Base-by-base conservation (phyloP, 2,329 filamentous ascomycete species). In the Apiospora rasikravindrae region DNA sequence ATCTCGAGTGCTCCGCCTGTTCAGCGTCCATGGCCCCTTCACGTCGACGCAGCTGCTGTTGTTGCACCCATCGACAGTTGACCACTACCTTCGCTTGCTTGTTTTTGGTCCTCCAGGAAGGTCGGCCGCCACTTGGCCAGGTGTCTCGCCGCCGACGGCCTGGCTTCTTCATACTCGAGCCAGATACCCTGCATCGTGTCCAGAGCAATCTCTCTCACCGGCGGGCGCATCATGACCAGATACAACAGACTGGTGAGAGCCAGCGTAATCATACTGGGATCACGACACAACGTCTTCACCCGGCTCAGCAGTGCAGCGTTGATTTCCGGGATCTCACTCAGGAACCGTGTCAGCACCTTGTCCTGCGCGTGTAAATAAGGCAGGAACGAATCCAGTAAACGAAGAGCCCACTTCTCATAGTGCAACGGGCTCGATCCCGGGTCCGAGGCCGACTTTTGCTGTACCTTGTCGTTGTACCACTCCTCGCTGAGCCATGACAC, bases 401-500 rank as follows among this genome's bases (percentile, higher is more conserved):
- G 92, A 73, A 95, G 83, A 2, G 91, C 90, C 88, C 93, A 97
- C 78, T 90, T 90, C 73, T 94, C 91, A 81, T 98, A 98, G 81
- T 96, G 89, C 45, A 88, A 79, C 3, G 88, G 86, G 10, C 87
- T 86, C 53, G 80, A 67, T 79, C 82, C 45, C 81, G 82, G n/a
- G 79, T 78, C 70, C 81, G 85, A 72, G 74, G 80, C 67, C 79
- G 83, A 81, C 82, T 73, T 76, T 66, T 77, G 74, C 71, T 87
- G 83, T 44, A 94, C 82, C 61, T 87, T 91, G 81, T 98, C 96
- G 77, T 95, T 97, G 82, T 98, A 98, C 96, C 96, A 99, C 83
- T 99, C 96, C 81, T 99, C 96, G 77, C 93, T 97, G 22, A 99
- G 87, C 96, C 96, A 99, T 10, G 92, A 92, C 69, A 98, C 94